Base-by-base conservation (phyloP, 495 filamentous ascomycete species). In the Trypethelium eluteriae region DNA sequence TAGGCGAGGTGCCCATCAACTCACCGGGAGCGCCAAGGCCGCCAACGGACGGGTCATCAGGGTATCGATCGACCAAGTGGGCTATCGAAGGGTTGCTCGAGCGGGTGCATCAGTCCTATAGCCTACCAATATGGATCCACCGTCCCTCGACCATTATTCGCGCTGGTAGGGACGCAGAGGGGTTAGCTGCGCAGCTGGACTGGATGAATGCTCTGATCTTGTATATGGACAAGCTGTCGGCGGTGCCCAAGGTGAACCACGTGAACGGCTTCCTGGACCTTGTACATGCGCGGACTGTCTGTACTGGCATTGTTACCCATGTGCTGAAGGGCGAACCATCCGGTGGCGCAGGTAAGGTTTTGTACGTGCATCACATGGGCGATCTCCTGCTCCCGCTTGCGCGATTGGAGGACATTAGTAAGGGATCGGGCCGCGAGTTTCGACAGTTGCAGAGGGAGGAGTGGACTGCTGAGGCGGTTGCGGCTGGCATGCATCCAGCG, bases 91-190 rank as follows among this genome's bases (percentile, higher is more conserved):
- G 62, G 16, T 47, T 70, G 5, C 67, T 75, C 2, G 72, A 69
- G 57, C 50, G 44, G 32, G 47, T 66, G 34, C 62, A 69, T 62
- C 36, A 59, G 2, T 12, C 0, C n/a, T 46, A 66, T 39, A 53
- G 67, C 6, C 12, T 66, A 5, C 46, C 38, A 9, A 53, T 69
- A 1, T 63, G 39, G 62, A 75, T 75, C 12, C 66, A 75, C 34
- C 71, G 72, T 4, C 73, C 71, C 1, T 70, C 68, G 12, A 75
- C 67, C 3, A 75, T 75, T 47, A 64, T 72, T 12, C 68, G 73
- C 2, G 69, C 70, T 41, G 64, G 64, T 44, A 46, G 44, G 25
- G 62, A 68, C 34, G 63, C 67, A 12, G 49, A 4, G 39, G 47
- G 38, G 2, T 53, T 39, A 14, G 14, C 14, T 2, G 71, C 73